These are phyloP conservation scores for Coemansia sp. DNA, from an alignment of 192 early-diverging fungal species.

Conservation along the genomic window DNA sequence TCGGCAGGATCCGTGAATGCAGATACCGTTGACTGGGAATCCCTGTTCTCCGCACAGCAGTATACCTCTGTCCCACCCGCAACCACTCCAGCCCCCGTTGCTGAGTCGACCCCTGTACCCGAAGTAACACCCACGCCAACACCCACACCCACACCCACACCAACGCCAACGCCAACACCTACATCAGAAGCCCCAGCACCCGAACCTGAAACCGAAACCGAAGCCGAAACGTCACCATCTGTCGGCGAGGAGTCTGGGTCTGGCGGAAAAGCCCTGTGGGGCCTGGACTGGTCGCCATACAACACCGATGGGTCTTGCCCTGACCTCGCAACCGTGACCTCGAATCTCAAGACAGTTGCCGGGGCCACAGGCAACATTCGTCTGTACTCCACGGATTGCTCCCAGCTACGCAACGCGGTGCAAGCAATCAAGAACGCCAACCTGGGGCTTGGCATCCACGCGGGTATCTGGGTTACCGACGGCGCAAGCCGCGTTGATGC, in stretches of 20 bases:
- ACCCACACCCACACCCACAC: background rate
- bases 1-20: conserved; percentile 6
- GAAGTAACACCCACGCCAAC: background rate
- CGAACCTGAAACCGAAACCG: too few relatives aligned
- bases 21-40: conserved; percentile 24
- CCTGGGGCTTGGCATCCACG: conserved; percentile 32
- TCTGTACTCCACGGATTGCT: conserved; percentile 56
- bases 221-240: too few relatives aligned
- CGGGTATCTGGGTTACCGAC: conserved; percentile 44
- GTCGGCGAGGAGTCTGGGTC: too few relatives aligned
- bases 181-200: background rate
- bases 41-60: conserved; percentile 19
- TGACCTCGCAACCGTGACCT: conserved; percentile 24
- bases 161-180: conserved; percentile 3
- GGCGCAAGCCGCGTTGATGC: conserved; percentile 33
- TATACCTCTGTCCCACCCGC: conserved; percentile 1
- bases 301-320: conserved; percentile 53
- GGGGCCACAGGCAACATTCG: conserved; percentile 42
- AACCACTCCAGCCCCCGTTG: background rate
- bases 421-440: conserved; percentile 38
- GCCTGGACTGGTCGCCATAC: conserved; percentile 50
- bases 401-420: conserved; percentile 34
- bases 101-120: background rate
- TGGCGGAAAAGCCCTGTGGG: conserved; percentile 30
- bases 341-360: conserved; percentile 35